phyloP scores from a whole-genome alignment of 2,329 filamentous ascomycete species.

The Diaporthe batatas region DNA sequence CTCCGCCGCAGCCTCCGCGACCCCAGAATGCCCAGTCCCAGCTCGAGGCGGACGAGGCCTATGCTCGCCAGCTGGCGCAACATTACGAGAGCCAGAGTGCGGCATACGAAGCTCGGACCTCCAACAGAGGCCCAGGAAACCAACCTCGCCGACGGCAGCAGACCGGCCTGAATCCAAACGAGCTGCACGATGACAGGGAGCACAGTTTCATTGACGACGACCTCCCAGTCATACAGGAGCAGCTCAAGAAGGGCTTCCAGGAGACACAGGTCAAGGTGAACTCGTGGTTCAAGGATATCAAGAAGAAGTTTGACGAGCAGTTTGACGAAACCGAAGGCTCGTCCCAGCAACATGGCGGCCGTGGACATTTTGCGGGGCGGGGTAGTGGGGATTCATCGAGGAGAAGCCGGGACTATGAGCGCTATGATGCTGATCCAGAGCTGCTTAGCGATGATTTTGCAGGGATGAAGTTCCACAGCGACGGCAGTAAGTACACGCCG shows the following conservation, averaged over 20 bases:
- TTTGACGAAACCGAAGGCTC: slow-evolving; percentile 78
- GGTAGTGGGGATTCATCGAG: slow-evolving; percentile 73
- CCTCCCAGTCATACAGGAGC: slow-evolving; percentile 91
- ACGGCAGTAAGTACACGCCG: slow-evolving; percentile 67
- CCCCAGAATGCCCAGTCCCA: slow-evolving; percentile 74
- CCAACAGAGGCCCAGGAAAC: slow-evolving; percentile 53
- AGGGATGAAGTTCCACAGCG: slow-evolving; percentile 72
- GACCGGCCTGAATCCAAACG: slow-evolving; percentile 68
- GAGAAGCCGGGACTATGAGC: slow-evolving; percentile 87
- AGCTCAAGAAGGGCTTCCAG: slow-evolving; percentile 91
- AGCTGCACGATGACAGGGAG: slow-evolving; percentile 76
- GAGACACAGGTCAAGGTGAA: slow-evolving; percentile 96
- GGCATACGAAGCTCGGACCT: slow-evolving; percentile 69
- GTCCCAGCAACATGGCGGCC: slow-evolving; percentile 51
- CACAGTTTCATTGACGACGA: slow-evolving; percentile 97
- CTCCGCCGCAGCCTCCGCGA: slow-evolving; percentile 74
- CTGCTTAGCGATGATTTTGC: slow-evolving; percentile 92
- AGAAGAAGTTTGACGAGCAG: slow-evolving; percentile 93
- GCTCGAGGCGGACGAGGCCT: slow-evolving; percentile 89
- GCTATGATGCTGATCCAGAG: slow-evolving; percentile 95
- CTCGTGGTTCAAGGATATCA: slow-evolving; percentile 89
- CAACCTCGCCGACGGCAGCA: slow-evolving; percentile 58
- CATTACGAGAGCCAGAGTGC: slow-evolving; percentile 78
- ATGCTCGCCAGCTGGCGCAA: slow-evolving; percentile 92
- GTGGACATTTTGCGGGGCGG: slow-evolving; percentile 55